A percentile compares a stretch with the other conserved stretches of the same genome.
These are phyloP conservation scores for Fomes fomentarius DNA, from an alignment of 1,284 basidiomycete species.

Conservation along the genomic window DNA sequence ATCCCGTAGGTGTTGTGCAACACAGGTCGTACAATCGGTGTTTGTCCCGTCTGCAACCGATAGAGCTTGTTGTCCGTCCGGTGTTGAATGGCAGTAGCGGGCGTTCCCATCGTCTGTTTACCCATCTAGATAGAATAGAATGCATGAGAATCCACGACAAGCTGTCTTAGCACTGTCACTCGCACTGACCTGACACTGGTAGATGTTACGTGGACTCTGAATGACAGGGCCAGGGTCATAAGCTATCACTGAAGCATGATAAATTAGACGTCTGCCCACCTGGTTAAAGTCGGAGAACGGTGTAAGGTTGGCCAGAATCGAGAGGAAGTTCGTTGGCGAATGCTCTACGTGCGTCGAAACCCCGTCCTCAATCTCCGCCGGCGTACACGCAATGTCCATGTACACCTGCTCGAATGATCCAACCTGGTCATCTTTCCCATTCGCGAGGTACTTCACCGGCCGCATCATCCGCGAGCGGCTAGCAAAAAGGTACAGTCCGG, in stretches of 20 bases:
- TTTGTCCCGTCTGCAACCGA: slow-evolving; percentile 94
- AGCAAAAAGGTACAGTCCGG: slow-evolving; percentile 94
- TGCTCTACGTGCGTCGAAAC: slow-evolving; percentile 93
- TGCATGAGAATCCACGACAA: not conserved
- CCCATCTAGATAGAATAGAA: slow-evolving; percentile 75
- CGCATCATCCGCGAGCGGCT: slow-evolving; percentile 96
- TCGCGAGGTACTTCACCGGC: slow-evolving; percentile 90
- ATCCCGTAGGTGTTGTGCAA: slow-evolving; percentile 97
- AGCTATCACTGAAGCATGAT: not conserved
- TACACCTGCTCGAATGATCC: slow-evolving; percentile 99
- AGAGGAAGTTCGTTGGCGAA: slow-evolving; percentile 94
- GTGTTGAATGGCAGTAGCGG: slow-evolving; percentile 87
- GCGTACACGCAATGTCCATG: slow-evolving; percentile 96
- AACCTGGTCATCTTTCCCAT: slow-evolving; percentile 87
- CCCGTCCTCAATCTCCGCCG: slow-evolving; percentile 84
- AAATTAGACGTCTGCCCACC: slow-evolving; percentile 38
- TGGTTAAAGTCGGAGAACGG: slow-evolving; percentile 98
- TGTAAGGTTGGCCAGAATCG: slow-evolving; percentile 81
- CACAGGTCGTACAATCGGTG: slow-evolving; percentile 90
- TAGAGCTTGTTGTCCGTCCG: slow-evolving; percentile 99
- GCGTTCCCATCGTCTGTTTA: slow-evolving; percentile 99
- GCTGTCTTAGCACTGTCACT: not conserved
- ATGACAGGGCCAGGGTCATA: slow-evolving; percentile 7
- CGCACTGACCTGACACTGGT: slow-evolving; percentile 76
- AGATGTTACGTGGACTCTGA: slow-evolving; percentile 85